Base-by-base conservation (phyloP, 805 yeast genomes). In the Sugiyamaella americana region DNA sequence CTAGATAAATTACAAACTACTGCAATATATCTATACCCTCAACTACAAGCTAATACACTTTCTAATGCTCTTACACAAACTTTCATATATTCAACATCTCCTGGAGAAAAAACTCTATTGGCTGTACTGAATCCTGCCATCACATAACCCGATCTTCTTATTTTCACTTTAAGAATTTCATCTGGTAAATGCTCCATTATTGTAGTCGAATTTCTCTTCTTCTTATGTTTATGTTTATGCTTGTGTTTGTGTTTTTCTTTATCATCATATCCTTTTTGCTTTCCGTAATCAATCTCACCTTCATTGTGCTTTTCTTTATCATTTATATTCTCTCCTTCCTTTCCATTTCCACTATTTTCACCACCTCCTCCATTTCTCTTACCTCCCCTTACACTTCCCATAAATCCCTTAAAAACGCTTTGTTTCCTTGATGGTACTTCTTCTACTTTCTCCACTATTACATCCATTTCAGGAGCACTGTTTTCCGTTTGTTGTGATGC, bases 21-120 rank as follows among this genome's bases (percentile, higher is more conserved):
- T 11, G 11, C 11, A 29, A 29, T 29, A 29, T 11, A 29, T 29
- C 11, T 11, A 29, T 29, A 29, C 11, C 13, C 13, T 11, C 34
- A n/a, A n/a, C 13, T n/a, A 13, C 32, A 26, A 26, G 22, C 35
- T 51, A 30, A 2, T 13, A 60, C 47, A 37, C 51, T 53, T 21
- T 59, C 64, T 21, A 62, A 45, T 1, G 62, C 61, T 20, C 47
- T 51, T 17, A 51, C 55, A 19, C 60, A 61, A 13, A 57, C 50
- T 46, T 62, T 60, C 55, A 57, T 52, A 37, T 59, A 59, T 36
- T 52, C 58, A 17, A 57, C 52, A 37, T 62, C 65, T 10, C 57
- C 58, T 1, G 64, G 58, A 2, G 62, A 55, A 37, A 57, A 57
- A n/a, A 46, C 39, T 8, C 56, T 54, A 37, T 47, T 35, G n/a